A percentile compares a stretch with the other conserved stretches of the same genome.
These are phyloP conservation scores for Cucurbita ficifolia DNA, from an alignment of 306 rosid species.

Conservation along the genomic window DNA sequence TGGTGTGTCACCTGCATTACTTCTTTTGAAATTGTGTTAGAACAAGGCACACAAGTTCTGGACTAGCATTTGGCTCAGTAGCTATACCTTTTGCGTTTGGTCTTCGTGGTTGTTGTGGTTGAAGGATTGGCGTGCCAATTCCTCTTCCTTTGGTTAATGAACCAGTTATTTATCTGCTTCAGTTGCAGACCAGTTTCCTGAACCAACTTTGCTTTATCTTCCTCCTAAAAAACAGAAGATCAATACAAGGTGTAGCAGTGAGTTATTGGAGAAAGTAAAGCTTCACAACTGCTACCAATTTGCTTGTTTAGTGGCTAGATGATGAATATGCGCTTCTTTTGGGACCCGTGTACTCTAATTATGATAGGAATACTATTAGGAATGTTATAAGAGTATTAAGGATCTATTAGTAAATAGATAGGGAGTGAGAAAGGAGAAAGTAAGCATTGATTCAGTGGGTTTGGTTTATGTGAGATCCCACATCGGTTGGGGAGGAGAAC, in stretches of 20 bases:
- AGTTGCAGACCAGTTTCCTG: conserved; percentile 88
- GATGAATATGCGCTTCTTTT: background rate
- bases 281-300: background rate
- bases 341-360: too few species aligned
- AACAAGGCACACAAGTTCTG: background rate
- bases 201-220: conserved; percentile 80
- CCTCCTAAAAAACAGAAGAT: conserved; percentile 37
- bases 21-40: conserved; percentile 7
- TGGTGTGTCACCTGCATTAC: conserved; percentile 46
- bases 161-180: conserved; percentile 55
- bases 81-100: conserved; percentile 75
- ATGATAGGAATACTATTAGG: too few species aligned
- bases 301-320: background rate
- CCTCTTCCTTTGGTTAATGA: conserved; percentile 57
- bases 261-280: background rate
- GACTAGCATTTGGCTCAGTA: background rate
- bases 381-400: too few species aligned
- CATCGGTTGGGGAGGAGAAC: too few species aligned
- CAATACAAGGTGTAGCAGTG: background rate
- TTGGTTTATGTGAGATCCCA: too few species aligned
- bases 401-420: too few species aligned
- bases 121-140: conserved; percentile 82
- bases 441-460: too few species aligned
- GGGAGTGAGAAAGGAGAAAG: too few species aligned
- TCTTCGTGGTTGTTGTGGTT: conserved; percentile 40